Conservation (phyloP, 2,329 filamentous ascomycete genomes). For the Blastomyces gilchristii region DNA sequence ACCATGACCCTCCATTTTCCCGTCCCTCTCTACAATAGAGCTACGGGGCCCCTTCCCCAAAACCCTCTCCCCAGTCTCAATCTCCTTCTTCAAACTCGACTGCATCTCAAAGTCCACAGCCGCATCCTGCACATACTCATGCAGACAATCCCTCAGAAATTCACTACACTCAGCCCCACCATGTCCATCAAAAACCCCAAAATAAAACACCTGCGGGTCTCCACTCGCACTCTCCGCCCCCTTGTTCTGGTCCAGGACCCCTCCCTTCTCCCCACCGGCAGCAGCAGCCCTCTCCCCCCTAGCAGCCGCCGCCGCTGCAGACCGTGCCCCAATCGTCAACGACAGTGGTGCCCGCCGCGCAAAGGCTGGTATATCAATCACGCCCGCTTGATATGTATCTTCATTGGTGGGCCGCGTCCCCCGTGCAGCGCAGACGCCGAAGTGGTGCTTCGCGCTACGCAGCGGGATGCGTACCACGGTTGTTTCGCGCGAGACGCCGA, state of each 20-base stretch:
- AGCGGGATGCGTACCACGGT: constrained; percentile 93
- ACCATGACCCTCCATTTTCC: neutral
- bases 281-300: constrained; percentile 9
- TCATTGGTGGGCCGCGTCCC: constrained; percentile 86
- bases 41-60: neutral
- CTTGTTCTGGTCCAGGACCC: constrained; percentile 42
- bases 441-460: constrained; percentile 90
- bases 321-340: constrained; percentile 34
- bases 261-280: constrained; percentile 3
- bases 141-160: constrained; percentile 73
- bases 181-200: constrained; percentile 92
- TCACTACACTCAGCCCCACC: constrained; percentile 81
- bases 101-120: constrained; percentile 65
- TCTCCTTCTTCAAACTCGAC: constrained; percentile 55
- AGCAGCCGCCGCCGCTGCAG: constrained; percentile 9
- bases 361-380: constrained; percentile 86
- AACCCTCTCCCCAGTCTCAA: constrained; percentile 9
- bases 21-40: constrained; percentile 8
- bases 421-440: constrained; percentile 66
- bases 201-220: constrained; percentile 95
- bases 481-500: constrained; percentile 59
- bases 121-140: constrained; percentile 78
- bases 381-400: constrained; percentile 87
- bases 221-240: constrained; percentile 65
- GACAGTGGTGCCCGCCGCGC: constrained; percentile 68